Evolutionary conservation across 768 basidiomycete species (phyloP), one percentile per base, ranked within the genome.

Genomic region (Hortiboletus campestris): DNA sequence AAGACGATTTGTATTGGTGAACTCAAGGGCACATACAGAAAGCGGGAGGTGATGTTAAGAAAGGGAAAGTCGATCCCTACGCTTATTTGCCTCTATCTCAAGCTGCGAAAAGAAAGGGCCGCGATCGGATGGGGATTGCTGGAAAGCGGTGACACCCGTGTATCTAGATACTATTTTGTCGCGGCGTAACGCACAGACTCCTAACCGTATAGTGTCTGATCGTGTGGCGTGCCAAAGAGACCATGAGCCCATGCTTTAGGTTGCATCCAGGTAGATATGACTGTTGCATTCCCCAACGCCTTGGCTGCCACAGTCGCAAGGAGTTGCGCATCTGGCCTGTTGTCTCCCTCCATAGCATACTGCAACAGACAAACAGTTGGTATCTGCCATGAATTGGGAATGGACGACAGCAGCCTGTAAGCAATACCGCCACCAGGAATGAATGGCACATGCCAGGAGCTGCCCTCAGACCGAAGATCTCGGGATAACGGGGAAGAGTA

Each of bases 21-120:
- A 49, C 64, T 51, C 45, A 62, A 44, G 51, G 31, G 6, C n/a
- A 51, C 49, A 40, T 59, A 50, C 71, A 98, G 96, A 91, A 86
- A 76, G 97, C 95, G 22, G 91, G 91, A 32, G 97, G 97, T 9
- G 97, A 98, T 68, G 78, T 97, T 70, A 95, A 93, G 73, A 90
- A 84, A 69, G 82, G 84, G 40, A 88, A 88, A 16, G 72, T 92
- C 50, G 94, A 97, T 68, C 97, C 97, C 5, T 98, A 93, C 69
- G 93, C 92, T 17, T 99, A 98, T 70, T 69, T 99, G 34, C 77
- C 92, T 8, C 76, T 99, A 50, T 82, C 85, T 20, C 88, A 94
- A 68, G 91, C 91, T 46, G 84, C 89, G 38, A 92, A 89, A 74
- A 77, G 77, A 56, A 75, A 75, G 17, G 81, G 79, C 17, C 72